A percentile compares a stretch with the other conserved stretches of the same genome.
These are phyloP conservation scores for Fusarium globosum DNA, from an alignment of 2,329 filamentous ascomycete species.

Conservation along the genomic window DNA sequence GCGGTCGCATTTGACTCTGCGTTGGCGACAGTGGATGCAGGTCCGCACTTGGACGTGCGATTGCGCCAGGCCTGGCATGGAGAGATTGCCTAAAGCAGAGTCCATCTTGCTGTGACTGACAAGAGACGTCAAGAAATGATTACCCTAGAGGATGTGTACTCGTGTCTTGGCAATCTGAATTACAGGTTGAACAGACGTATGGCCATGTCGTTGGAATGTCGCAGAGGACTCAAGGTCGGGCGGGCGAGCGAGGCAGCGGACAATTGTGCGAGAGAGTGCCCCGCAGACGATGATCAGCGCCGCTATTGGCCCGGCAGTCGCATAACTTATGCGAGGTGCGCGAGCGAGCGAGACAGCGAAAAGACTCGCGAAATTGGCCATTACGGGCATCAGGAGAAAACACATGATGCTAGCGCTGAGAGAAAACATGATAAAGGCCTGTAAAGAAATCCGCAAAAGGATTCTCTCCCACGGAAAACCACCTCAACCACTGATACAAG, in stretches of 20 bases:
- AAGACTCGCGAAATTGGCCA: neutral
- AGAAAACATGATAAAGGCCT: slow-evolving; percentile 3
- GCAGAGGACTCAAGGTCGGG: neutral
- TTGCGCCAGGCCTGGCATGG: neutral
- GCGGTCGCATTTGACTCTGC: neutral
- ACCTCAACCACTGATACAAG: neutral
- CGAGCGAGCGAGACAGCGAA: neutral
- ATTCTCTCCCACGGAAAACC: neutral
- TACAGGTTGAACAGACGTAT: neutral
- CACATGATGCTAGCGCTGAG: neutral
- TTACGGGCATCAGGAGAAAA: neutral
- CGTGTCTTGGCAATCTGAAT: neutral
- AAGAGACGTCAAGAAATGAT: neutral
- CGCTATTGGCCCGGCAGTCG: neutral
- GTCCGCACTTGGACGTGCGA: neutral
- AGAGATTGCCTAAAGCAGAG: neutral
- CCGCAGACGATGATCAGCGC: neutral
- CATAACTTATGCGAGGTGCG: neutral
- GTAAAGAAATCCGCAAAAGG: neutral
- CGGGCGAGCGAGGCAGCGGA: neutral
- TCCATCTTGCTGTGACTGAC: neutral
- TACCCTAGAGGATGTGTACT: neutral
- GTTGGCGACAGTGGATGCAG: neutral
- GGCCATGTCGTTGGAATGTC: neutral
- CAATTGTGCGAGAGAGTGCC: neutral